Evolutionary conservation across 805 yeast genomes (phyloP).

Genomic region (Candida ponderosae): DNA sequence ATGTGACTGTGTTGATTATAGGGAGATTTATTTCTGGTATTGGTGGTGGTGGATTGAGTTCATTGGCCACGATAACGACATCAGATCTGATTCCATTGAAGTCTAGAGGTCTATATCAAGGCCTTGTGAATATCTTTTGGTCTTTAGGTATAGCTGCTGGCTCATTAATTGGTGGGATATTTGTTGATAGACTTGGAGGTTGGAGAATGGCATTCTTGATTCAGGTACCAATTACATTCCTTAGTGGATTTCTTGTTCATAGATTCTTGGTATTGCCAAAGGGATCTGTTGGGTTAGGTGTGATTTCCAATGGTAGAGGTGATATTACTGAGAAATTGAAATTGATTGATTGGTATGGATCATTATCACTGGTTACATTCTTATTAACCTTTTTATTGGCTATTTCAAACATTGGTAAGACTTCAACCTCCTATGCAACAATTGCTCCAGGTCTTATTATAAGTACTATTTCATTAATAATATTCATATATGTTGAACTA

Average conservation of each 20-base stretch:
- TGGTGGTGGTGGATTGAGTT: conserved; percentile 85
- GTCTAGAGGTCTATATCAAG: conserved; percentile 77
- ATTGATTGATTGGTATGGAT: conserved; percentile 50
- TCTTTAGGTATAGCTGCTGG: conserved; percentile 75
- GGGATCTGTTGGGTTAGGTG: conserved; percentile 49
- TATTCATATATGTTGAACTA: conserved; percentile 36
- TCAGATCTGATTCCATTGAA: conserved; percentile 74
- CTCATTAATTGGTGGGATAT: conserved; percentile 53
- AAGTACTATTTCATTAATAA: conserved; percentile 28
- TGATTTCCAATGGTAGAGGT: conserved; percentile 23
- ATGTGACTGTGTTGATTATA: conserved; percentile 38
- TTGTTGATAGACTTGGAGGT: conserved; percentile 33
- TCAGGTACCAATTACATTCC: conserved; percentile 44
- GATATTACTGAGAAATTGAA: conserved; percentile 39
- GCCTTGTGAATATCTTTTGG: conserved; percentile 67
- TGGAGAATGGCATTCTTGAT: conserved; percentile 41
- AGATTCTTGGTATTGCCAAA: conserved; percentile 32
- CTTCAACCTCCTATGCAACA: conserved; percentile 30
- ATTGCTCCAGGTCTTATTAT: conserved; percentile 24
- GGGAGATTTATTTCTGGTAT: conserved; percentile 72
- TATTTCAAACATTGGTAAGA: conserved; percentile 46
- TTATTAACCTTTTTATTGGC: conserved; percentile 39
- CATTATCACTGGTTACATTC: conserved; percentile 35
- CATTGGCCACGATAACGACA: conserved; percentile 65
- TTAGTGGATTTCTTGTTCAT: conserved; percentile 33